A percentile compares a stretch with the other conserved stretches of the same genome.
Evolutionary conservation across 495 filamentous ascomycete genomes (phyloP).

Genomic region (Glarea lozoyensis): DNA sequence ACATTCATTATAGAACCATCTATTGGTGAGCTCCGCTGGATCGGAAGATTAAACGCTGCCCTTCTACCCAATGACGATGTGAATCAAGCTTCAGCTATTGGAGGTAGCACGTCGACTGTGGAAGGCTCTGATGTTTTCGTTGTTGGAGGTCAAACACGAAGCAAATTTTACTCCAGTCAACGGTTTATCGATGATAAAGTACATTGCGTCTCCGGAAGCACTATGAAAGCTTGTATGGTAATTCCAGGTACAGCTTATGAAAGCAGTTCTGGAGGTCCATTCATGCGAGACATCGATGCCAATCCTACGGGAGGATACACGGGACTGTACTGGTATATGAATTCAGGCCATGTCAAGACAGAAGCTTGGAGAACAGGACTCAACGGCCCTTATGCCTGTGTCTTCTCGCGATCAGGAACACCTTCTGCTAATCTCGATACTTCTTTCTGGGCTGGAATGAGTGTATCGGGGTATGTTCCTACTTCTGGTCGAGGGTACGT

Average conservation of each 20-base stretch:
- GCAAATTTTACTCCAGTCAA: conserved; percentile 60
- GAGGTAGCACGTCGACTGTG: conserved; percentile 36
- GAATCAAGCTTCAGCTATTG: conserved; percentile 40
- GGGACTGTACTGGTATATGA: conserved; percentile 63
- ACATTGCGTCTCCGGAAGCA: conserved; percentile 45
- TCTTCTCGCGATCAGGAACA: conserved; percentile 49
- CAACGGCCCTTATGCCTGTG: conserved; percentile 57
- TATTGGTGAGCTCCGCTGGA: conserved; percentile 56
- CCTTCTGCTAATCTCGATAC: conserved; percentile 43
- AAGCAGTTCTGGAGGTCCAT: conserved; percentile 46
- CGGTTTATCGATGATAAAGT: conserved; percentile 59
- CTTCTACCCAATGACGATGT: conserved; percentile 47
- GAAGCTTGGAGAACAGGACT: conserved; percentile 53
- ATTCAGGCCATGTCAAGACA: conserved; percentile 54
- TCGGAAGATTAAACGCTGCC: conserved; percentile 48
- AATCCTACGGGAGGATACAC: conserved; percentile 52
- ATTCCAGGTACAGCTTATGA: conserved; percentile 35
- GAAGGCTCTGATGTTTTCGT: conserved; percentile 58
- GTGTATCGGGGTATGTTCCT: conserved; percentile 48
- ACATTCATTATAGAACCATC: too few species aligned
- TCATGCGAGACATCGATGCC: conserved; percentile 56
- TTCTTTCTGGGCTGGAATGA: conserved; percentile 50
- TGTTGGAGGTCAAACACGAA: conserved; percentile 51
- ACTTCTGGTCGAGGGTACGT: conserved; percentile 46
- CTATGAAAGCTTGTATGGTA: conserved; percentile 40